Evolutionary conservation across 805 yeast species (phyloP), one percentile per base, ranked within the genome.

Genomic region (Cyberlindnera amylophila): DNA sequence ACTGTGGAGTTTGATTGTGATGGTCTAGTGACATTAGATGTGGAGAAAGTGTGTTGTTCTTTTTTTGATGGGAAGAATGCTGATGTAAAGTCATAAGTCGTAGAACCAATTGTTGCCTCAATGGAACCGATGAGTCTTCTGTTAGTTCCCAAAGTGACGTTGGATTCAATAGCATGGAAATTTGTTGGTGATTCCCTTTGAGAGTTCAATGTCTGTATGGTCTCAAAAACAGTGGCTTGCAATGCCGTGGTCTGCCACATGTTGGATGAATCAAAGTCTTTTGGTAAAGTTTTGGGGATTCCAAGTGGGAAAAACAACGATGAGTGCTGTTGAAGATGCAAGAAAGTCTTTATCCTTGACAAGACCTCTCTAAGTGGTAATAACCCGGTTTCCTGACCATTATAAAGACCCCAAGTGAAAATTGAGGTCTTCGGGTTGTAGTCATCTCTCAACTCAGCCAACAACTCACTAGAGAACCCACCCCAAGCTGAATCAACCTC

Each of bases 401-500:
- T 55, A 41, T 59, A 63, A 17, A 70, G 51, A 0, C 72, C 76
- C 79, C 82, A 79, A 2, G 74, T 65, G 32, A 72, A 66, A 0
- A 72, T 47, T 3, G 69, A 53, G 2, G 61, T 56, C 53, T 78
- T 79, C 2, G 81, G 72, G 13, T 81, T 66, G 52, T 75, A 82
- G 53, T 86, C 95, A 57, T 90, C 96, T 42, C 76, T 69, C 15
- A 89, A 38, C 7, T 70, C 73, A n/a, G 64, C 53, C 18, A 89
- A 44, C 47, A 80, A 50, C 35, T 70, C 69, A 32, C 64, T 59
- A 4, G 86, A 62, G 52, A 85, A 79, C 0, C 96, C 96, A 37
- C 88, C 83, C 98, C 98, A 91, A 0, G 83, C 85, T 17, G 78
- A 71, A 56, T 86, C 95, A 3, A 82, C 51, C 39, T 89, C 96